phyloP scores from a whole-genome alignment of 805 yeast species.

The Saturnispora zaruensis region DNA sequence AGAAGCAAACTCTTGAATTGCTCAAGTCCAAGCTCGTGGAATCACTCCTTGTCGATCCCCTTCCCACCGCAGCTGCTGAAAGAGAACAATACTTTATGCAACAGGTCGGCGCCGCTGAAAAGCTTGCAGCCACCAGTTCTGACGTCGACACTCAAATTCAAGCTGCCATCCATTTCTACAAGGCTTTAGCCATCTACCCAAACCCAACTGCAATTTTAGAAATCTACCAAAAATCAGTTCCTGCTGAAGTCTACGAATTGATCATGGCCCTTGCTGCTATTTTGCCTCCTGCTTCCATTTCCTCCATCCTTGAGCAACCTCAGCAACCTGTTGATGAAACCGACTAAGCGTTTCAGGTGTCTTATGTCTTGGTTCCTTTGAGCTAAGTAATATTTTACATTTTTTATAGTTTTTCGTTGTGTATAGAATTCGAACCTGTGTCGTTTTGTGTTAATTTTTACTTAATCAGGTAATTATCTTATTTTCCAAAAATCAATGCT shows the following conservation, averaged over 20 bases:
- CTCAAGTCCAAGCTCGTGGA: constrained; percentile 53
- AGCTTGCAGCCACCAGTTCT: constrained; percentile 41
- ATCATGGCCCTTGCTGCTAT: constrained; percentile 85
- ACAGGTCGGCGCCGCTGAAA: constrained; percentile 82
- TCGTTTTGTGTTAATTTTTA: not conserved
- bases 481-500: not conserved
- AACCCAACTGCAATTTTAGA: constrained; percentile 87
- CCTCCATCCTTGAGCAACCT: constrained; percentile 47
- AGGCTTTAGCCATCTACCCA: constrained; percentile 88
- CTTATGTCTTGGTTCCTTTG: not conserved
- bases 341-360: constrained; percentile 7
- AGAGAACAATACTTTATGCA: constrained; percentile 75
- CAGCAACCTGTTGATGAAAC: constrained; percentile 11
- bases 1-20: constrained; percentile 49
- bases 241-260: constrained; percentile 72
- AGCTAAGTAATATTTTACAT: not conserved
- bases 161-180: constrained; percentile 87
- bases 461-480: not conserved
- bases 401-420: constrained; percentile 4
- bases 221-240: constrained; percentile 82
- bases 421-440: constrained; percentile 5
- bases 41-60: constrained; percentile 63
- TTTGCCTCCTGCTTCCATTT: constrained; percentile 77
- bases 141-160: constrained; percentile 59
- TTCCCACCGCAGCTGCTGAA: constrained; percentile 59